Conservation (phyloP, 768 basidiomycete genomes). For the Dioszegia crocea region DNA sequence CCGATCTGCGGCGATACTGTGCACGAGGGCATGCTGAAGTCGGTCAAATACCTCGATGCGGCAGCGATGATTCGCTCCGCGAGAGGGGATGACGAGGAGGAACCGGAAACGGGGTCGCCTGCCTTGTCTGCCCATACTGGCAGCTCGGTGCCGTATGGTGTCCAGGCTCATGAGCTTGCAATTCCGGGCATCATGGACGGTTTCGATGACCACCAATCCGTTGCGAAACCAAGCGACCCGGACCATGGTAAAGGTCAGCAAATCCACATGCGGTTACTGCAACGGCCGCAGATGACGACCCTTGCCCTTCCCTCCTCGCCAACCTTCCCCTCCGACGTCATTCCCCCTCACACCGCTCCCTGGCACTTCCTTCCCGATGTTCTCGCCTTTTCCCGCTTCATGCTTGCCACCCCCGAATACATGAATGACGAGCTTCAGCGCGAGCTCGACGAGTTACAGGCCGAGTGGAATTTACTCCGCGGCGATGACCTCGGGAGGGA, state of each 20-base stretch:
- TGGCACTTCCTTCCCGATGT: constrained; percentile 96
- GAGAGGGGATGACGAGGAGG: constrained; percentile 26
- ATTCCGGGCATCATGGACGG: constrained; percentile 37
- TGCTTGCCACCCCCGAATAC: constrained; percentile 88
- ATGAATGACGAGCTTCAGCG: constrained; percentile 67
- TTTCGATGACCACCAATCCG: constrained; percentile 24
- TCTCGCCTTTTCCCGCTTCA: constrained; percentile 80
- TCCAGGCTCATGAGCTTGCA: constrained; percentile 3
- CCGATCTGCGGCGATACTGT: constrained; percentile 96
- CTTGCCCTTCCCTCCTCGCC: constrained; percentile 84
- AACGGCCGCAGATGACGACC: constrained; percentile 89
- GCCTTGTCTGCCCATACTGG: background rate
- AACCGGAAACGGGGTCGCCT: background rate
- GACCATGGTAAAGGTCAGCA: constrained; percentile 25
- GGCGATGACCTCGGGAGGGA: constrained; percentile 70
- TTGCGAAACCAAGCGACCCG: background rate
- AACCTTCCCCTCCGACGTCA: constrained; percentile 90
- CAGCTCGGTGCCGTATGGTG: background rate
- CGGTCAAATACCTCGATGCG: constrained; percentile 82
- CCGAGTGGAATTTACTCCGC: constrained; percentile 65
- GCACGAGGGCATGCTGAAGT: constrained; percentile 82
- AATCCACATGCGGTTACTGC: constrained; percentile 81
- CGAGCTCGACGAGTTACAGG: constrained; percentile 67
- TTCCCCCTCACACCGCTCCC: constrained; percentile 87
- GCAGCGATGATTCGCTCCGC: constrained; percentile 34